Conservation (phyloP, 2,329 filamentous ascomycete genomes). For the Fonsecaea monophora region DNA sequence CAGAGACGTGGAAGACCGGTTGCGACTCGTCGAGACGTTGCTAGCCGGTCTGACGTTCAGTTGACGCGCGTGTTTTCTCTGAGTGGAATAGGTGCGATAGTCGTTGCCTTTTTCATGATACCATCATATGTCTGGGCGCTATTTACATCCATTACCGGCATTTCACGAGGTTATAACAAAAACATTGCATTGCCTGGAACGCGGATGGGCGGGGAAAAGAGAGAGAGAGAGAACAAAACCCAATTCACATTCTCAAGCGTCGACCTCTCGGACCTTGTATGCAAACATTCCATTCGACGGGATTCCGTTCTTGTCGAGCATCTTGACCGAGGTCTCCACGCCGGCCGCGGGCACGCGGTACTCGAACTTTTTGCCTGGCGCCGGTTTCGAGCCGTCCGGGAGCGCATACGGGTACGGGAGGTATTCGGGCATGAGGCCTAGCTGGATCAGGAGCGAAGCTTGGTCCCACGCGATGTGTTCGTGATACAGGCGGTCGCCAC, state of each 20-base stretch:
- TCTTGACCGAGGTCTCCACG: conserved; percentile 59
- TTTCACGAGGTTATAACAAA: not conserved
- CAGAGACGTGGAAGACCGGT: conserved; percentile 40
- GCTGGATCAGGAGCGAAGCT: conserved; percentile 65
- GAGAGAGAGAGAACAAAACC: too few species aligned
- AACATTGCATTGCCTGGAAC: not conserved
- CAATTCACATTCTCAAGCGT: conserved; percentile 16
- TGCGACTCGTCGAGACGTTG: conserved; percentile 37
- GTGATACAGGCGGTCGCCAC: conserved; percentile 71
- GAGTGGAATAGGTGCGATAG: not conserved
- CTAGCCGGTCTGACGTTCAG: conserved; percentile 27
- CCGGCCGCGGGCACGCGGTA: conserved; percentile 68
- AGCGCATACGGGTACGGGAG: conserved; percentile 67
- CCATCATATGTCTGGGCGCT: not conserved
- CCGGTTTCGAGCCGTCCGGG: conserved; percentile 44
- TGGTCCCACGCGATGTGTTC: conserved; percentile 78
- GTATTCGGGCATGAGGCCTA: conserved; percentile 69
- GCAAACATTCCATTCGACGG: conserved; percentile 65
- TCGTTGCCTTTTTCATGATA: not conserved
- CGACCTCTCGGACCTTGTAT: conserved; percentile 43
- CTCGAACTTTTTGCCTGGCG: conserved; percentile 57
- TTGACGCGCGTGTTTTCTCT: conserved; percentile 1
- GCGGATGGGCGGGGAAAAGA: not conserved
- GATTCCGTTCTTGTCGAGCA: conserved; percentile 57
- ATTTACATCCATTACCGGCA: not conserved